Percentiles rank a stretch among this genome's conserved stretches.
Evolutionary conservation across 2,329 filamentous ascomycete species (phyloP).

Genomic region (Penicillium verrucosum): DNA sequence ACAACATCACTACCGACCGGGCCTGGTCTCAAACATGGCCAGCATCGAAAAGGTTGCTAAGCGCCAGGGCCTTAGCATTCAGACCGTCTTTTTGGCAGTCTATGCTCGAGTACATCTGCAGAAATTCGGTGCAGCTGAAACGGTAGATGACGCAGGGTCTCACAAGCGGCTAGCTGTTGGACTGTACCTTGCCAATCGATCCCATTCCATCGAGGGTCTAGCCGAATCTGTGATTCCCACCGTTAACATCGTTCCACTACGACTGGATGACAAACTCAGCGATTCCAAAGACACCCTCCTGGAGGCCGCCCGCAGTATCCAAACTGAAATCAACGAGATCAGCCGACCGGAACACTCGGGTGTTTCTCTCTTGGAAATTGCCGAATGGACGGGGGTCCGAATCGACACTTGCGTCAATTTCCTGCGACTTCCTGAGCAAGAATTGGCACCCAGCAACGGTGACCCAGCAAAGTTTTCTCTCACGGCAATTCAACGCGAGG

Average conservation of each 20-base stretch:
- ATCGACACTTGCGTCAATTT: slow-evolving; percentile 81
- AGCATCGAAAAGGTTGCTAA: slow-evolving; percentile 46
- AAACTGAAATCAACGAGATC: slow-evolving; percentile 65
- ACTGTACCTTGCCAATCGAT: slow-evolving; percentile 78
- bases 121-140: slow-evolving; percentile 13
- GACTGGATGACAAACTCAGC: slow-evolving; percentile 43
- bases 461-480: slow-evolving; percentile 2
- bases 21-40: slow-evolving; percentile 44
- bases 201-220: slow-evolving; percentile 50
- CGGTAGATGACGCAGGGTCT: slow-evolving; percentile 3
- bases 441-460: slow-evolving; percentile 4
- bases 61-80: slow-evolving; percentile 60
- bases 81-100: slow-evolving; percentile 71
- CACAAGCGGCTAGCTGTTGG: slow-evolving; percentile 60
- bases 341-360: slow-evolving; percentile 53
- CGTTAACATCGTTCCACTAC: slow-evolving; percentile 73
- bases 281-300: slow-evolving; percentile 37
- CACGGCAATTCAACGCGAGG: slow-evolving; percentile 11
- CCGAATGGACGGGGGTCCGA: slow-evolving; percentile 68
- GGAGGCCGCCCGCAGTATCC: slow-evolving; percentile 59
- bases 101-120: slow-evolving; percentile 56
- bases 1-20: slow-evolving; percentile 46
- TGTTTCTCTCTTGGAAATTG: slow-evolving; percentile 68
- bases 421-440: slow-evolving; percentile 53
- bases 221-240: slow-evolving; percentile 63